Base-by-base conservation (phyloP, 768 basidiomycete species). In the Sporobolomyces pararoseus region DNA sequence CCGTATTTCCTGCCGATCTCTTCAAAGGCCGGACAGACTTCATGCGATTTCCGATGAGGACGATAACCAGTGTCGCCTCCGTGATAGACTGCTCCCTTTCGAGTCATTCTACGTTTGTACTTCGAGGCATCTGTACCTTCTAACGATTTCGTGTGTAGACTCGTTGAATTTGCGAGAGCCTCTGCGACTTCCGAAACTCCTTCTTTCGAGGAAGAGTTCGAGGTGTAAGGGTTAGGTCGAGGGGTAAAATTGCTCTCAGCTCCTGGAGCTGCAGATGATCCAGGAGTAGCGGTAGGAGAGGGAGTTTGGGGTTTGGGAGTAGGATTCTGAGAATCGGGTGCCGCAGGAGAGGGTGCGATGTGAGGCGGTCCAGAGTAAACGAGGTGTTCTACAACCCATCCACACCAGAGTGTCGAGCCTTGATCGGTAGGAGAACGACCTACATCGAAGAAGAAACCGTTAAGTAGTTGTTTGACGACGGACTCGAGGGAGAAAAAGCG, bases 1-100 rank as follows among this genome's bases (percentile, higher is more conserved):
- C 81, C 81, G 37, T 78, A 80, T 64, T 76, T 77, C 10, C 77
- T 62, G 2, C 82, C 82, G 49, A 83, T 81, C 66, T 82, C 82
- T 75, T 77, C 78, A 64, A 83, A 83, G 6, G 76, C 79, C 3
- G 82, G 82, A 53, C 82, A 77, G 16, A 82, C 16, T 76, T 79
- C 52, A 29, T 68, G 1, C 75, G 65, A 66, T 6, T 37, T 51
- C 16, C 68, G n/a, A 76, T 78, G 71, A 72, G 77, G 63, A 6
- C 76, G 74, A 46, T 82, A 82, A 0, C 82, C 82, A 5, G 82
- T 79, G 65, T 83, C 82, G 3, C 59, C 59, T 47, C 59, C 59
- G 59, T 61, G 59, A 31, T 61, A 61, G 12, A 61, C 59, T 9
- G 59, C 59, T 34, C 59, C 59, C 35, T 61, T 61, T 16, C 59